Percentiles rank a stretch among this genome's conserved stretches.
Conservation (phyloP, 495 filamentous ascomycete genomes). For the Penicillium mononematosum region DNA sequence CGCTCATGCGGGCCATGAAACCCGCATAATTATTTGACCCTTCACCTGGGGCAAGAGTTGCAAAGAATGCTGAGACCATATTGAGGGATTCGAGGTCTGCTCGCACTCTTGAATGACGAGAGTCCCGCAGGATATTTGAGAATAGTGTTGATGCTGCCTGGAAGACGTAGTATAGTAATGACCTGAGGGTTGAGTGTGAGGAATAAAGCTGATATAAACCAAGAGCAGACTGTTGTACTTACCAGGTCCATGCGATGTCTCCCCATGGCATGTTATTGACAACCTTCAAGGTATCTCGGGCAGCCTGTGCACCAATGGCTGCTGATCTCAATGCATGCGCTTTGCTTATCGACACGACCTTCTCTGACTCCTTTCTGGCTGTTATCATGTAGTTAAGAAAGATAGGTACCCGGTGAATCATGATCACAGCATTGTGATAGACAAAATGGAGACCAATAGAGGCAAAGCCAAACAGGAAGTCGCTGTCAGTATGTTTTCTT, state of each 20-base stretch:
- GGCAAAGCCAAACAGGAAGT: slow-evolving; percentile 83
- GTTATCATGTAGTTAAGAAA: slow-evolving; percentile 78
- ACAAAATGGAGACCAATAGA: slow-evolving; percentile 85
- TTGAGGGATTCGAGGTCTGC: slow-evolving; percentile 85
- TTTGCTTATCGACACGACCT: slow-evolving; percentile 42
- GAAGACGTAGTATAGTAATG: slow-evolving; percentile 92
- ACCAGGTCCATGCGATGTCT: slow-evolving; percentile 93
- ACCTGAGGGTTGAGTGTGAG: slow-evolving; percentile 51
- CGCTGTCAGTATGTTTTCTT: slow-evolving; percentile 75
- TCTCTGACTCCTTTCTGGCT: slow-evolving; percentile 11
- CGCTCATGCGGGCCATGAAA: slow-evolving; percentile 85
- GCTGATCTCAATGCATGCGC: slow-evolving; percentile 63
- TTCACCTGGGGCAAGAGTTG: slow-evolving; percentile 61
- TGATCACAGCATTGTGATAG: slow-evolving; percentile 94
- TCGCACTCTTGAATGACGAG: slow-evolving; percentile 71
- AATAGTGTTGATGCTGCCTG: slow-evolving; percentile 92
- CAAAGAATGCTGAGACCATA: slow-evolving; percentile 83
- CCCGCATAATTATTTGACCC: slow-evolving; percentile 73
- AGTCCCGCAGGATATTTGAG: slow-evolving; percentile 87
- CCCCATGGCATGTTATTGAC: slow-evolving; percentile 92
- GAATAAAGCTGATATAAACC: background rate
- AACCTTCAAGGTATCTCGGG: slow-evolving; percentile 83
- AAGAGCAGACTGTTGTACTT: slow-evolving; percentile 29
- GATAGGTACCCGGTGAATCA: slow-evolving; percentile 92
- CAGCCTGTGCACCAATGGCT: slow-evolving; percentile 79